phyloP scores from a whole-genome alignment of 2,329 filamentous ascomycete species.

The Ascocoryne sarcoides region DNA sequence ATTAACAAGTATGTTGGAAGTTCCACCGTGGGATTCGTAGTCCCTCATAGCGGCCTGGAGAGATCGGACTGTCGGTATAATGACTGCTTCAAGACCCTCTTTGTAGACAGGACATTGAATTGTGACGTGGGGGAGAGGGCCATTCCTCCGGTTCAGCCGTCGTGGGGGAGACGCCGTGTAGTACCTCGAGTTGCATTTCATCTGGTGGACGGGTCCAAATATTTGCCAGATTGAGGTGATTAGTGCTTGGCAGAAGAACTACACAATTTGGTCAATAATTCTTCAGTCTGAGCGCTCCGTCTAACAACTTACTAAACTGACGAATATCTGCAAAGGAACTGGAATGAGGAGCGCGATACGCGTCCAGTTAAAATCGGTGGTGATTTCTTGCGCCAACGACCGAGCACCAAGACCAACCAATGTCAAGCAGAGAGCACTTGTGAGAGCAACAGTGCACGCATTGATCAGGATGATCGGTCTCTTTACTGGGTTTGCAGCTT shows the following conservation, averaged over 20 bases:
- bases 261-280: constrained; percentile 17
- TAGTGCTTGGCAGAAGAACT: neutral
- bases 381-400: neutral
- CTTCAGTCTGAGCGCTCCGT: constrained; percentile 20
- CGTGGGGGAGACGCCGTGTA: constrained; percentile 6
- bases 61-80: constrained; percentile 48
- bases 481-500: neutral
- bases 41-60: constrained; percentile 48
- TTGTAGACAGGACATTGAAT: constrained; percentile 33
- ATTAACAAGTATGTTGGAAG: constrained; percentile 59
- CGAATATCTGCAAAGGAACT: neutral
- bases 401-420: neutral
- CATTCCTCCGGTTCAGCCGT: constrained; percentile 1
- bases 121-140: constrained; percentile 9
- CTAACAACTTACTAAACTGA: neutral
- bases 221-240: neutral
- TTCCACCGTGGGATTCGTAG: constrained; percentile 52
- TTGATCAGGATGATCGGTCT: neutral
- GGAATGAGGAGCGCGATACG: neutral
- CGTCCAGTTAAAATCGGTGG: neutral
- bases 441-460: neutral
- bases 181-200: constrained; percentile 7
- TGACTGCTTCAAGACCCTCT: constrained; percentile 37
- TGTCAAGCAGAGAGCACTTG: neutral
- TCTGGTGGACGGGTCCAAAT: neutral